Evolutionary conservation across 768 basidiomycete genomes (phyloP).

Genomic region (Rhizopogon sp.): DNA sequence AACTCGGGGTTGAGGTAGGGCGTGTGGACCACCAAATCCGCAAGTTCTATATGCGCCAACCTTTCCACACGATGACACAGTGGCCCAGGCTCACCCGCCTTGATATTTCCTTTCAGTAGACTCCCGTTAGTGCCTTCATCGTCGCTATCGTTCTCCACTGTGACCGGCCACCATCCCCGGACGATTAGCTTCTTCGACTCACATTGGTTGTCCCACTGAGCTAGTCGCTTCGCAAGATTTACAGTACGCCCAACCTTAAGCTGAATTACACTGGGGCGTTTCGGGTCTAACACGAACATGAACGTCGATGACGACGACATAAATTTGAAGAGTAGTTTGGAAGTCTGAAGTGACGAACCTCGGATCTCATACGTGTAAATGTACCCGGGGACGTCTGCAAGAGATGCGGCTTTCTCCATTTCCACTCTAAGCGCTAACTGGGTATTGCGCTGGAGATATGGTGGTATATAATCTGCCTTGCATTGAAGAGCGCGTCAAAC

Average conservation of each 20-base stretch:
- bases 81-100: constrained; percentile 54
- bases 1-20: constrained; percentile 57
- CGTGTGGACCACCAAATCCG: constrained; percentile 54
- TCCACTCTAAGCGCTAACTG: constrained; percentile 49
- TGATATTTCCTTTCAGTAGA: constrained; percentile 62
- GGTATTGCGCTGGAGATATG: constrained; percentile 57
- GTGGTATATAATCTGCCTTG: constrained; percentile 61
- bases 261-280: constrained; percentile 39
- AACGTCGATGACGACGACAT: background rate
- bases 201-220: constrained; percentile 81
- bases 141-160: constrained; percentile 33
- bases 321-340: constrained; percentile 4
- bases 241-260: constrained; percentile 79
- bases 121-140: constrained; percentile 33
- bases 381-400: constrained; percentile 63
- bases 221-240: constrained; percentile 67
- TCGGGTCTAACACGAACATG: constrained; percentile 21
- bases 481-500: background rate
- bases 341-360: constrained; percentile 36
- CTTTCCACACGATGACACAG: constrained; percentile 75
- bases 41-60: constrained; percentile 75
- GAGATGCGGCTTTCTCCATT: constrained; percentile 50
- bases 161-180: constrained; percentile 70
- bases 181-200: constrained; percentile 70
- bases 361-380: constrained; percentile 82